These are phyloP conservation scores for Dysphania ambrosioides DNA, from an alignment of 148 eudicot genomes.

Conservation along the genomic window DNA sequence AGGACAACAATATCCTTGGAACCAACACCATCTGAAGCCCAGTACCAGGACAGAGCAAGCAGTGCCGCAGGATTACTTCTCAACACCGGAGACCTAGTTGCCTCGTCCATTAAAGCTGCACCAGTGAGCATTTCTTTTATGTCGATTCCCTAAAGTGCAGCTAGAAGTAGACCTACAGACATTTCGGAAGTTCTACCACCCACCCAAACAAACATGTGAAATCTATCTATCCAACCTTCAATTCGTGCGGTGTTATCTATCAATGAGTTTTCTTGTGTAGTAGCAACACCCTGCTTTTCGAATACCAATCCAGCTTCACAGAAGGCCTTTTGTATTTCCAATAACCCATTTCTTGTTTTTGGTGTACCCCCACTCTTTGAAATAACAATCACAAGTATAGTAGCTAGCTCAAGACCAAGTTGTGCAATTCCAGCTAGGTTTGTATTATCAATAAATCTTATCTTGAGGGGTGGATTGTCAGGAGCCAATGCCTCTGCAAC, in stretches of 20 bases:
- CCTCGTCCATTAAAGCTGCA: constrained; percentile 94
- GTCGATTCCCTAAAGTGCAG: constrained; percentile 86
- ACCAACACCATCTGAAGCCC: constrained; percentile 97
- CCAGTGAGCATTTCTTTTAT: too few relatives aligned
- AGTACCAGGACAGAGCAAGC: constrained; percentile 85
- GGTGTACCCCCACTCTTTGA: constrained; percentile 99
- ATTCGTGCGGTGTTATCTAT: too few relatives aligned
- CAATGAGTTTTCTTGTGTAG: constrained; percentile 87
- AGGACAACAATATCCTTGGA: constrained; percentile 99
- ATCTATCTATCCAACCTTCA: constrained; percentile 94
- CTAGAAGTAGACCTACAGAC: constrained; percentile 96
- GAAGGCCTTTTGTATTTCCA: constrained; percentile 96
- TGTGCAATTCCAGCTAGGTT: constrained; percentile 99
- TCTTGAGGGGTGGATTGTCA: constrained; percentile 95
- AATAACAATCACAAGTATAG: constrained; percentile 90
- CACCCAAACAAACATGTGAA: constrained; percentile 99
- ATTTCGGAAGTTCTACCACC: constrained; percentile 97
- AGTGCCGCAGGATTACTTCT: constrained; percentile 84
- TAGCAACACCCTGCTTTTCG: constrained; percentile 95
- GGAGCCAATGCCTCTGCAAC: too few relatives aligned
- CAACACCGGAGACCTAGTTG: constrained; percentile 69
- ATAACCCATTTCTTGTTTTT: constrained; percentile 94
- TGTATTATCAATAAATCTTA: constrained; percentile 97
- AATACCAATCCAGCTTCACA: constrained; percentile 92
- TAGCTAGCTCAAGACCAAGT: constrained; percentile 80